Evolutionary conservation across 2,329 filamentous ascomycete genomes (phyloP).

Genomic region (Penicillium hesseltinei): DNA sequence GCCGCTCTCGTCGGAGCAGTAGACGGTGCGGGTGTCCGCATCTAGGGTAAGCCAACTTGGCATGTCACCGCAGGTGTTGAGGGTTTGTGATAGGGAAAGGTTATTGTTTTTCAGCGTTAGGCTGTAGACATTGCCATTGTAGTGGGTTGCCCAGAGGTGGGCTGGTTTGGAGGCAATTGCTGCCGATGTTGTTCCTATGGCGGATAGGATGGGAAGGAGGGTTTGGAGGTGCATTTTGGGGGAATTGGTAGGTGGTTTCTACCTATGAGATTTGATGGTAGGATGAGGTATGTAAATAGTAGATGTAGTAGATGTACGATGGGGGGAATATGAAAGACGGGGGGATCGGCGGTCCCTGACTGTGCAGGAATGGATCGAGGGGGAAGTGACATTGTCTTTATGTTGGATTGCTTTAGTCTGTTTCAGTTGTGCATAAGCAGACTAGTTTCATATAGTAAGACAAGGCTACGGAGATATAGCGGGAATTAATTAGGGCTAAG

Average conservation of each 20-base stretch:
- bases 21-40: conserved; percentile 25
- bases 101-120: conserved; percentile 14
- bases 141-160: conserved; percentile 23
- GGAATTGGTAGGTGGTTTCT: neutral
- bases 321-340: neutral
- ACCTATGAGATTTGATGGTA: neutral
- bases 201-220: conserved; percentile 9
- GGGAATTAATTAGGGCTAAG: neutral
- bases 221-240: conserved; percentile 12
- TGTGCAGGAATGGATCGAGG: conserved; percentile 7
- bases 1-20: conserved; percentile 38
- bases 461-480: no score
- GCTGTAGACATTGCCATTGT: conserved; percentile 25
- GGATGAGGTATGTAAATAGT: neutral
- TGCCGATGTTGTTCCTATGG: neutral
- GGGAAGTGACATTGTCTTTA: neutral
- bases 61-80: conserved; percentile 35
- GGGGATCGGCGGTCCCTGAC: neutral
- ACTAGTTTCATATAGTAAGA: no score
- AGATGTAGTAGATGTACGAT: neutral
- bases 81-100: conserved; percentile 24
- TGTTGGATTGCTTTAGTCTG: neutral
- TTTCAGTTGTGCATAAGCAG: neutral
- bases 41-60: conserved; percentile 41
- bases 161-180: neutral